Conservation (phyloP, 2,329 filamentous ascomycete genomes). For the Alternaria sp. region DNA sequence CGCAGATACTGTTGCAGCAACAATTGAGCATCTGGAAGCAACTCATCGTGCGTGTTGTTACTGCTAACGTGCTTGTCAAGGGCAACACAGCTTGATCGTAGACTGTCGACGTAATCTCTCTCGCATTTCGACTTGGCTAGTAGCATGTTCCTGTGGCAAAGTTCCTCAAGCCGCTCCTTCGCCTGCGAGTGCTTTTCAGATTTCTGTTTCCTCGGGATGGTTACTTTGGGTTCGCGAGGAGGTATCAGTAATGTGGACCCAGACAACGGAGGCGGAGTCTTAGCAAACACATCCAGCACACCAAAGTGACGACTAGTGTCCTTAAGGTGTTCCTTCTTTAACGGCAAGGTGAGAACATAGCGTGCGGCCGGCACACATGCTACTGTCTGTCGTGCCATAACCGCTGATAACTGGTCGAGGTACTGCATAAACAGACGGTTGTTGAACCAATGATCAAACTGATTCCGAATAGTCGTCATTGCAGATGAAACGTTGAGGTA, state of each 20-base stretch:
- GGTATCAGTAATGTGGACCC: not conserved
- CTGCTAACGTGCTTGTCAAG: conserved; percentile 12
- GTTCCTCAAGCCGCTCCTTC: conserved; percentile 15
- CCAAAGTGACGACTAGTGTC: conserved; percentile 8
- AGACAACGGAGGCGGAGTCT: not conserved
- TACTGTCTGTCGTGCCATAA: conserved; percentile 14
- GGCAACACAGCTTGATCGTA: conserved; percentile 29
- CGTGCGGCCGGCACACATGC: not conserved
- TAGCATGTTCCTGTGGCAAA: conserved; percentile 18
- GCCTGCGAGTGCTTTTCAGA: not conserved
- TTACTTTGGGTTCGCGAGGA: conserved; percentile 13
- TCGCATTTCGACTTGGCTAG: conserved; percentile 26
- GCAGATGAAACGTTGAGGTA: conserved; percentile 25
- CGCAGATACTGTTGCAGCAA: conserved; percentile 19
- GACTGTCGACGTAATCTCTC: conserved; percentile 27
- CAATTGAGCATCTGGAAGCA: not conserved
- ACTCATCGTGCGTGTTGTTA: not conserved
- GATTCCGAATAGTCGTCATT: conserved; percentile 24
- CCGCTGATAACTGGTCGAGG: conserved; percentile 25
- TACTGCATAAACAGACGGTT: conserved; percentile 51
- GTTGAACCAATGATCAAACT: conserved; percentile 43
- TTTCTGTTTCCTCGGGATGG: not conserved
- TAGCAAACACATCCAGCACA: conserved; percentile 12
- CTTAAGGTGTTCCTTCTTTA: not conserved
- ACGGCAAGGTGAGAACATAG: not conserved